These are phyloP conservation scores for Isabelozyma heimii DNA, from an alignment of 805 yeast genomes.

Conservation along the genomic window DNA sequence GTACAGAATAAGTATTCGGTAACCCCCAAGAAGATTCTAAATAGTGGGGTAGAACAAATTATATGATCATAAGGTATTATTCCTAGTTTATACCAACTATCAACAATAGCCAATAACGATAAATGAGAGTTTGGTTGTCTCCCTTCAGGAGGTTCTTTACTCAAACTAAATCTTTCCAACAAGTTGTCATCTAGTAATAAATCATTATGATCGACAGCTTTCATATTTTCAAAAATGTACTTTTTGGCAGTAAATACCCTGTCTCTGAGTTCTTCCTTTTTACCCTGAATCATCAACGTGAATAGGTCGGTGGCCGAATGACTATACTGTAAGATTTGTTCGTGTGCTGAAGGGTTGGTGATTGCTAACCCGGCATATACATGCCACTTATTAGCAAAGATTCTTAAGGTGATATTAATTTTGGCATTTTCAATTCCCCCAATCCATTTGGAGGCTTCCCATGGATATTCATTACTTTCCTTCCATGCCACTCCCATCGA, in stretches of 20 bases:
- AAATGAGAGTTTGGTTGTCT: constrained; percentile 84
- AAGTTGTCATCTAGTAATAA: constrained; percentile 74
- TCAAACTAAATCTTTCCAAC: constrained; percentile 74
- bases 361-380: constrained; percentile 97
- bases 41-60: constrained; percentile 90
- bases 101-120: constrained; percentile 85
- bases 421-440: constrained; percentile 97
- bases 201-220: constrained; percentile 43
- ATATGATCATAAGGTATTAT: constrained; percentile 96
- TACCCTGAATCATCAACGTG: constrained; percentile 75
- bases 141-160: constrained; percentile 66
- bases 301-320: constrained; percentile 79
- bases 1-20: constrained; percentile 87
- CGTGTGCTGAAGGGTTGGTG: constrained; percentile 91
- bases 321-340: constrained; percentile 87
- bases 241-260: constrained; percentile 67
- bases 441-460: constrained; percentile 81
- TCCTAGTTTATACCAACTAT: constrained; percentile 82
- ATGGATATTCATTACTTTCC: constrained; percentile 78
- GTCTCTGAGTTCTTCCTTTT: constrained; percentile 51
- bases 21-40: constrained; percentile 90
- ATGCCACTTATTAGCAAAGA: constrained; percentile 94
- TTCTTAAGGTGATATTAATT: constrained; percentile 86
- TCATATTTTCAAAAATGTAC: constrained; percentile 70
- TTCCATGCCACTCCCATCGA: constrained; percentile 98